Percentiles rank a stretch among this genome's conserved stretches.
phyloP scores from a whole-genome alignment of 495 filamentous ascomycete species.

The Hypomontagnella monticulosa region DNA sequence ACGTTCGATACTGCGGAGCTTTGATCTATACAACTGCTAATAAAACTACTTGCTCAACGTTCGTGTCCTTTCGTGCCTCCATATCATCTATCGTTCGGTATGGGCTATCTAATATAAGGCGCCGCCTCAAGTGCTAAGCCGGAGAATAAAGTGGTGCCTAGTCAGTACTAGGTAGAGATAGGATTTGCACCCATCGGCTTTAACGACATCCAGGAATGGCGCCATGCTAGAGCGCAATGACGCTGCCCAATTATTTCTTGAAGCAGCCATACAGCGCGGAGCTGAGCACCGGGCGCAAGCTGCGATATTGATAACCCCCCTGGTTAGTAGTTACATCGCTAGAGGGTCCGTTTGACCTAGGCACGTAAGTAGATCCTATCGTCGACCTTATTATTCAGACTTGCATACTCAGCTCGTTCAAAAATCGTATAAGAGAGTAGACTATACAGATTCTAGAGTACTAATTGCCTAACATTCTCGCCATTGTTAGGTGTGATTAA shows the following conservation, averaged over 20 bases:
- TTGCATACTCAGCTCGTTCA: not conserved
- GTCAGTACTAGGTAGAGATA: too few relatives aligned
- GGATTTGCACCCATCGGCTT: conserved; percentile 1
- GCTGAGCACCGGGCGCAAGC: too few relatives aligned
- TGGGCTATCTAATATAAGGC: too few relatives aligned
- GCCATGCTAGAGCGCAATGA: too few relatives aligned
- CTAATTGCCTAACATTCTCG: too few relatives aligned
- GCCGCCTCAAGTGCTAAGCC: too few relatives aligned
- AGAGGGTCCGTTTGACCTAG: not conserved
- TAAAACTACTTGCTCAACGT: not conserved
- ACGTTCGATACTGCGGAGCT: not conserved
- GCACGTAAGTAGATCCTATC: not conserved
- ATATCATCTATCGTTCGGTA: not conserved
- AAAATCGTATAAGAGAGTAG: too few relatives aligned
- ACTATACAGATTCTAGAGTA: too few relatives aligned
- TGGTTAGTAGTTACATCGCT: conserved; percentile 11
- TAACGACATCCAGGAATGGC: not conserved
- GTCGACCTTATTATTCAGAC: not conserved
- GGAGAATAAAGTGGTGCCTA: too few relatives aligned
- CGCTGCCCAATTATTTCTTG: too few relatives aligned
- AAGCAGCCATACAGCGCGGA: too few relatives aligned
- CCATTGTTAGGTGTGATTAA: too few relatives aligned
- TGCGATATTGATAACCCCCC: not conserved
- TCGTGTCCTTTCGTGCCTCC: not conserved
- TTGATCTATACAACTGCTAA: not conserved